Conservation (phyloP, 176 grass and related monocot genomes). For the Oryza brachyantha region DNA sequence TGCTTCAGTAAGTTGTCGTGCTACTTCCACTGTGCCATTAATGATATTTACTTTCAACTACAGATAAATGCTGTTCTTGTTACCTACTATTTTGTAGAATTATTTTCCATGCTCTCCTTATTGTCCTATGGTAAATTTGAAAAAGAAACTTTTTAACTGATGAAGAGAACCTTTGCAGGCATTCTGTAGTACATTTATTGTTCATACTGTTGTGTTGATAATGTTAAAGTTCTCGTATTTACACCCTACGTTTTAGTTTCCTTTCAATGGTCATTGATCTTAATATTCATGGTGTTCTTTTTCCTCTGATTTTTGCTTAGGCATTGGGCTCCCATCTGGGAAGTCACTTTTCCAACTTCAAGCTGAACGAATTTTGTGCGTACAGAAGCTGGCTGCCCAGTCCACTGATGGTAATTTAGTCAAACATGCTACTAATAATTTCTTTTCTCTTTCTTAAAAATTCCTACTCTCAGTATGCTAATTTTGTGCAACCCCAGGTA, state of each 20-base stretch:
- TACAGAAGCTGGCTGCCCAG: constrained; percentile 85
- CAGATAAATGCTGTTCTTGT: background rate
- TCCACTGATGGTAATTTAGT: constrained; percentile 57
- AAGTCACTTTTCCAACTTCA: constrained; percentile 93
- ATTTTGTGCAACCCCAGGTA: constrained; percentile 37
- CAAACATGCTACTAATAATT: background rate
- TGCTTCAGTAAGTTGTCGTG: constrained; percentile 72
- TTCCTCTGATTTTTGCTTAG: constrained; percentile 36
- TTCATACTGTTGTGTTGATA: background rate
- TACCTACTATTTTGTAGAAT: background rate
- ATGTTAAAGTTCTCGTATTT: background rate
- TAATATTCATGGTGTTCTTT: constrained; percentile 4
- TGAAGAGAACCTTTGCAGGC: background rate
- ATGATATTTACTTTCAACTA: background rate
- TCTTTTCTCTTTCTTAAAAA: background rate
- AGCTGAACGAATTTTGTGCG: constrained; percentile 80
- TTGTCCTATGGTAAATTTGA: background rate
- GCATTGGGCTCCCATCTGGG: constrained; percentile 75
- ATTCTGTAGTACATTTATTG: background rate
- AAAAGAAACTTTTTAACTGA: background rate
- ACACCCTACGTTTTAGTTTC: background rate
- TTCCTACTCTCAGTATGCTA: background rate
- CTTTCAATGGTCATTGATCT: constrained; percentile 6
- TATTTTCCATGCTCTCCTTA: background rate
- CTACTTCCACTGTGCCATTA: constrained; percentile 10